Percentiles rank a stretch among this genome's conserved stretches.
Conservation (phyloP, 768 basidiomycete species). For the Tylopilus intermedius region DNA sequence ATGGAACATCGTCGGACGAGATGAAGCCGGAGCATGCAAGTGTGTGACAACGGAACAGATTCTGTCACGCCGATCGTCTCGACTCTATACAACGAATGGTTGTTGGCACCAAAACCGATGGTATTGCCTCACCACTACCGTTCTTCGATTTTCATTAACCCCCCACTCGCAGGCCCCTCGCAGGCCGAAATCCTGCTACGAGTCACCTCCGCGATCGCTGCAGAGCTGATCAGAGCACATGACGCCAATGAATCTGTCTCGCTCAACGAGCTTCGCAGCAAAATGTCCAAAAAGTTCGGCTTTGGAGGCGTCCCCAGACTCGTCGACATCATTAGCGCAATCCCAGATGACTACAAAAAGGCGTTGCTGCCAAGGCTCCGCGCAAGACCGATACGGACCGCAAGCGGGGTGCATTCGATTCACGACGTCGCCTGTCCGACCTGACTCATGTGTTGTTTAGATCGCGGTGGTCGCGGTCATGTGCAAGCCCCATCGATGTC, state of each 20-base stretch:
- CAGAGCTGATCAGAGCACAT: constrained; percentile 86
- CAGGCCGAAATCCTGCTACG: constrained; percentile 88
- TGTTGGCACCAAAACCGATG: constrained; percentile 38
- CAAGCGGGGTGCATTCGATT: constrained; percentile 71
- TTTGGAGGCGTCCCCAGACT: constrained; percentile 85
- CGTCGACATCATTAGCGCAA: constrained; percentile 97
- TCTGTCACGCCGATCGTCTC: neutral
- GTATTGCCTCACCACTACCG: constrained; percentile 11
- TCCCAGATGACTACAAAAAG: constrained; percentile 96
- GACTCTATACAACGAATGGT: constrained; percentile 28
- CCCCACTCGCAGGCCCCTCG: constrained; percentile 51
- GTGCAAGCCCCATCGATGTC: constrained; percentile 99
- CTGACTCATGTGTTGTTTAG: constrained; percentile 34
- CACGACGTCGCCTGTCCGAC: neutral
- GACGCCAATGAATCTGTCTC: constrained; percentile 74
- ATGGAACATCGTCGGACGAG: constrained; percentile 11
- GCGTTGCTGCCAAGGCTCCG: constrained; percentile 83
- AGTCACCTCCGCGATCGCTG: constrained; percentile 91
- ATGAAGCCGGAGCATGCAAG: constrained; percentile 4
- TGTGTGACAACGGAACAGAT: neutral
- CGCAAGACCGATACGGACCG: constrained; percentile 92
- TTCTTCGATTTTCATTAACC: neutral
- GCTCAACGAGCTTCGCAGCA: constrained; percentile 80
- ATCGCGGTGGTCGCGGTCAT: constrained; percentile 99
- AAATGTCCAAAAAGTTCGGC: constrained; percentile 85